Evolutionary conservation across 2,329 filamentous ascomycete genomes (phyloP).

Genomic region (Bipolaris bicolor): DNA sequence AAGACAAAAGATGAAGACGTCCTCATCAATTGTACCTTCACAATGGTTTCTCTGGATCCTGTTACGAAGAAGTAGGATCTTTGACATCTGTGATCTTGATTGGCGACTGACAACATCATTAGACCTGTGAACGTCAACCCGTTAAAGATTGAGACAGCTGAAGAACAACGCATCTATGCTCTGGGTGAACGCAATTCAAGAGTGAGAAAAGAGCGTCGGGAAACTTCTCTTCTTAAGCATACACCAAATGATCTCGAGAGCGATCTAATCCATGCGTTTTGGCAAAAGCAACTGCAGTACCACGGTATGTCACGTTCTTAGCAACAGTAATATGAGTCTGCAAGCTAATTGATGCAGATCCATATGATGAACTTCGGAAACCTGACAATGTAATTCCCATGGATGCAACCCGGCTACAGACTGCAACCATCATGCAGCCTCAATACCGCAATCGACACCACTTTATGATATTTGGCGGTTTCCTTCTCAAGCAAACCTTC

Average conservation of each 20-base stretch:
- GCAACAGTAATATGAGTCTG: not conserved
- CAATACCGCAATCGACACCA: slow-evolving; percentile 73
- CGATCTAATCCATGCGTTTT: slow-evolving; percentile 74
- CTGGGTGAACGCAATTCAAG: slow-evolving; percentile 70
- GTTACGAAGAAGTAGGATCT: slow-evolving; percentile 64
- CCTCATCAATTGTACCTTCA: slow-evolving; percentile 74
- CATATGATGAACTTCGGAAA: slow-evolving; percentile 60
- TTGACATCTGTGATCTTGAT: not conserved
- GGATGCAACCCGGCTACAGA: slow-evolving; percentile 66
- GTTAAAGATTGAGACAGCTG: slow-evolving; percentile 65
- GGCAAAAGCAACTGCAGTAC: slow-evolving; percentile 71
- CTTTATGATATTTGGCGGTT: slow-evolving; percentile 81
- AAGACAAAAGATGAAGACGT: slow-evolving; percentile 64
- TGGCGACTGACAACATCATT: not conserved
- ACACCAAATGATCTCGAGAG: slow-evolving; percentile 74
- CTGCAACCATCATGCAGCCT: slow-evolving; percentile 77
- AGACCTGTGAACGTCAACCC: slow-evolving; percentile 68
- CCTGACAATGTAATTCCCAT: slow-evolving; percentile 67
- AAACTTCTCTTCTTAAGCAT: slow-evolving; percentile 66
- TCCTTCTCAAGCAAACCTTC: slow-evolving; percentile 75
- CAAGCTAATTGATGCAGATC: slow-evolving; percentile 50
- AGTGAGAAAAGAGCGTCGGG: slow-evolving; percentile 68
- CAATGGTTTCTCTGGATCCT: slow-evolving; percentile 77
- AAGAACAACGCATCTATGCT: slow-evolving; percentile 68
- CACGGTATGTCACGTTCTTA: slow-evolving; percentile 52